phyloP scores from a whole-genome alignment of 2,329 filamentous ascomycete genomes.

The Graphilbum fragrans region DNA sequence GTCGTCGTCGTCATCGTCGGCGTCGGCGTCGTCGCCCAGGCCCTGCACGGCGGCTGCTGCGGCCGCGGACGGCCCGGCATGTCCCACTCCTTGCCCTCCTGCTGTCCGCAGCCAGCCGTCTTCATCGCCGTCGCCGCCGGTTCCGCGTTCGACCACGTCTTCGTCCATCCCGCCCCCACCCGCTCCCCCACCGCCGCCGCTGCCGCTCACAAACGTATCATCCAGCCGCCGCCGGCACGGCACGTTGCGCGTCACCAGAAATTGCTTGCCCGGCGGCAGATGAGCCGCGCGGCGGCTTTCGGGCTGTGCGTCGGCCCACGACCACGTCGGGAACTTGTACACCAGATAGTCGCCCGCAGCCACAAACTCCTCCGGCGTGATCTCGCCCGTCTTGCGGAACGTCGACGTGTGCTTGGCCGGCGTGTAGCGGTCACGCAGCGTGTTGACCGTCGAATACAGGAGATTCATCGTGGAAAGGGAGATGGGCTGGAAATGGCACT shows the following conservation, averaged over 20 bases:
- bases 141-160: conserved; percentile 52
- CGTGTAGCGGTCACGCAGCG: conserved; percentile 81
- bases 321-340: conserved; percentile 98
- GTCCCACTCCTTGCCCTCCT: conserved; percentile 30
- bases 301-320: conserved; percentile 84
- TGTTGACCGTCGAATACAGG: conserved; percentile 85
- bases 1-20: conserved; percentile 60
- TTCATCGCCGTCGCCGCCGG: conserved; percentile 41
- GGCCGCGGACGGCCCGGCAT: no score
- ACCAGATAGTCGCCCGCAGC: conserved; percentile 94
- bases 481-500: no score
- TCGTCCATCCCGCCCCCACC: conserved; percentile 71
- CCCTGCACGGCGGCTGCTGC: no score
- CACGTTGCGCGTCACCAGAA: conserved; percentile 85
- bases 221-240: conserved; percentile 86
- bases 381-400: conserved; percentile 86
- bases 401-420: conserved; percentile 83
- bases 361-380: conserved; percentile 94
- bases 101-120: conserved; percentile 90
- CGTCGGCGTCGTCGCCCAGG: conserved; percentile 44
- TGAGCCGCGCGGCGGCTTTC: conserved; percentile 66
- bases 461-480: conserved; percentile 49
- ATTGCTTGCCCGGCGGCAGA: conserved; percentile 85
- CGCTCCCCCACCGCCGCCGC: conserved; percentile 75
- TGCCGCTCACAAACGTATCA: conserved; percentile 84